These are phyloP conservation scores for Aspergillus sp. DNA, from an alignment of 2,329 filamentous ascomycete genomes.

Conservation along the genomic window DNA sequence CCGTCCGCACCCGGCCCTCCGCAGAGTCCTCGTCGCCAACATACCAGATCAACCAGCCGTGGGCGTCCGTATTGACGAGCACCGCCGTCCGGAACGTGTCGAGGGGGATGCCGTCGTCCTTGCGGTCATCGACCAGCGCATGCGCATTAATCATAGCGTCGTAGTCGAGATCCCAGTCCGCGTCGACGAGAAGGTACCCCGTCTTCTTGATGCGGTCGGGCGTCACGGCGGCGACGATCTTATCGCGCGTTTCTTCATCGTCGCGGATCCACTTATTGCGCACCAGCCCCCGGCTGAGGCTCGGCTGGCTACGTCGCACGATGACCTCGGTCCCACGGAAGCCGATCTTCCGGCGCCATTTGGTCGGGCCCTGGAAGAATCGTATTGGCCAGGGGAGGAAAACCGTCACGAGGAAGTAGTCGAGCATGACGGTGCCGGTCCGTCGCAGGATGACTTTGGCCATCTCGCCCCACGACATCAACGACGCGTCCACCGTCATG, in stretches of 20 bases:
- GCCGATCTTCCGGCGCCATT: slow-evolving; percentile 72
- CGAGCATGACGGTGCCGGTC: slow-evolving; percentile 66
- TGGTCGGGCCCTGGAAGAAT: slow-evolving; percentile 66
- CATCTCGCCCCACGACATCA: slow-evolving; percentile 58
- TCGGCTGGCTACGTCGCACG: slow-evolving; percentile 68
- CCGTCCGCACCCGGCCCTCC: slow-evolving; percentile 36
- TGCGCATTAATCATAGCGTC: slow-evolving; percentile 74
- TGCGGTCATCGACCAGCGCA: slow-evolving; percentile 57
- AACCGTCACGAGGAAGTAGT: slow-evolving; percentile 68
- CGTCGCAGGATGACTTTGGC: slow-evolving; percentile 59
- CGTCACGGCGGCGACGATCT: slow-evolving; percentile 67
- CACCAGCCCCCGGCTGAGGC: slow-evolving; percentile 65
- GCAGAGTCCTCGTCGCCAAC: slow-evolving; percentile 58
- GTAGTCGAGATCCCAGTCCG: slow-evolving; percentile 87
- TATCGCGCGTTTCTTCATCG: slow-evolving; percentile 54
- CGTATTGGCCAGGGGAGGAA: slow-evolving; percentile 72
- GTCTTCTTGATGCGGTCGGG: slow-evolving; percentile 72
- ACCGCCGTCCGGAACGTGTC: slow-evolving; percentile 71
- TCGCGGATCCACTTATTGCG: slow-evolving; percentile 48
- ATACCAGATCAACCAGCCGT: slow-evolving; percentile 66
- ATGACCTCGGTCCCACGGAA: slow-evolving; percentile 80
- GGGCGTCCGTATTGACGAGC: slow-evolving; percentile 65
- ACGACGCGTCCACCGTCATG: slow-evolving; percentile 61
- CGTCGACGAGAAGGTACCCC: slow-evolving; percentile 81
- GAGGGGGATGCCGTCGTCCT: slow-evolving; percentile 43